phyloP scores from a whole-genome alignment of 192 early-diverging fungal species.

The Borealophlyctis nickersoniae region DNA sequence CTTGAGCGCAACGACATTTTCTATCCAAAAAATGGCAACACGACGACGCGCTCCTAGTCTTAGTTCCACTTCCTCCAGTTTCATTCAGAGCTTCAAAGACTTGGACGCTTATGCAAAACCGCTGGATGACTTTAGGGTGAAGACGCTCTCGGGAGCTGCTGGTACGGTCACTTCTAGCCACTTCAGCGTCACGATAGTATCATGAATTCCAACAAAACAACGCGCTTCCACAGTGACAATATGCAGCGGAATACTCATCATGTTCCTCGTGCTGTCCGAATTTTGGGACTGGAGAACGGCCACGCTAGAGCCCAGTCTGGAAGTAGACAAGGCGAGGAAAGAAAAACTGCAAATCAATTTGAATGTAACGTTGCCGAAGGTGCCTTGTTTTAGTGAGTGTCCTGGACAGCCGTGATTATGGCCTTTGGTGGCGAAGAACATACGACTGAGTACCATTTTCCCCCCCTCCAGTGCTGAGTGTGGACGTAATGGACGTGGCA shows the following conservation, averaged over 20 bases:
- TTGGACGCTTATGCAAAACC: slow-evolving; percentile 86
- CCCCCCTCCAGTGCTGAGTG: slow-evolving; percentile 67
- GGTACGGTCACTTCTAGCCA: slow-evolving; percentile 40
- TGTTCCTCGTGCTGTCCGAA: slow-evolving; percentile 75
- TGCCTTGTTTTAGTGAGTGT: slow-evolving; percentile 80
- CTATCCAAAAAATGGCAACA: not conserved
- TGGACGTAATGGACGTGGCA: slow-evolving; percentile 94
- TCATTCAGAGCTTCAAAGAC: slow-evolving; percentile 34
- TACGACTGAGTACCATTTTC: no score
- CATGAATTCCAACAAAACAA: no score
- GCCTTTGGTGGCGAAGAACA: no score
- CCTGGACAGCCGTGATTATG: not conserved
- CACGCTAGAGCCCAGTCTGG: slow-evolving; percentile 66
- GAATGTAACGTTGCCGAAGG: slow-evolving; percentile 86
- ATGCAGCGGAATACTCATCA: slow-evolving; percentile 67
- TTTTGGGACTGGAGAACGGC: slow-evolving; percentile 74
- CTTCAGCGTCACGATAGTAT: no score
- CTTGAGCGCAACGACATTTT: no score
- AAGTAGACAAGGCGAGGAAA: slow-evolving; percentile 79
- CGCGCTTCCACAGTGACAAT: slow-evolving; percentile 68
- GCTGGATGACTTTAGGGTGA: slow-evolving; percentile 87
- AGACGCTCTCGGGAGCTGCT: slow-evolving; percentile 73
- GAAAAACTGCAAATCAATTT: slow-evolving; percentile 88
- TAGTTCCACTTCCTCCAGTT: not conserved
- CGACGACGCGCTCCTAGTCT: not conserved